Evolutionary conservation across 2,329 filamentous ascomycete species (phyloP).

Genomic region (Beauveria asiatica): DNA sequence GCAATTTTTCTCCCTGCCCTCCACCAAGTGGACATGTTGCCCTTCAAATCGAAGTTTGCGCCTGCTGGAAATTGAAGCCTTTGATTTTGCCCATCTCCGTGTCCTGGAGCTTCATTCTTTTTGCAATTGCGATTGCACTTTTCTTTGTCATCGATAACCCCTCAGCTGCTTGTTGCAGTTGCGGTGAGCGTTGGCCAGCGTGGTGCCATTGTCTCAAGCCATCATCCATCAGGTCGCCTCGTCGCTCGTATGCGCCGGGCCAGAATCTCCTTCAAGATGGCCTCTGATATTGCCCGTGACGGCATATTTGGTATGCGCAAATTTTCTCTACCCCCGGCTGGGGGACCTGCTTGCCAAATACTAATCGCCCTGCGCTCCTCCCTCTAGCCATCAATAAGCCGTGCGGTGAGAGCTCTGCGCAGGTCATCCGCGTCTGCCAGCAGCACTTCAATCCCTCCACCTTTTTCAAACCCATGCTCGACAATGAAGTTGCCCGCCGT

Average conservation of each 20-base stretch:
- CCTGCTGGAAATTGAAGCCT: not conserved
- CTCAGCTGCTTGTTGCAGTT: not conserved
- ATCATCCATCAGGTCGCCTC: not conserved
- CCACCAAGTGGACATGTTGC: not conserved
- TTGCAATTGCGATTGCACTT: not conserved
- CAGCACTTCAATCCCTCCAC: constrained; percentile 71
- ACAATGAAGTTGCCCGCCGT: constrained; percentile 49
- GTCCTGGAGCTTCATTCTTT: not conserved
- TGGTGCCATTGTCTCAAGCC: not conserved
- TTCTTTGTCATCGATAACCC: not conserved
- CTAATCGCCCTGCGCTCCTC: not conserved
- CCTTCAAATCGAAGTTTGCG: not conserved
- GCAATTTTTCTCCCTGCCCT: not conserved
- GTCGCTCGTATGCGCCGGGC: constrained; percentile 22
- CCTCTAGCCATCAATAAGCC: constrained; percentile 84
- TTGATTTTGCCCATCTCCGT: not conserved
- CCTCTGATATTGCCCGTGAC: constrained; percentile 43
- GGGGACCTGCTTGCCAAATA: not conserved
- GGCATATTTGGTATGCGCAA: constrained; percentile 47
- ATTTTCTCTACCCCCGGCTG: not conserved
- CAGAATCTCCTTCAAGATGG: constrained; percentile 39
- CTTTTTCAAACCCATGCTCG: constrained; percentile 71
- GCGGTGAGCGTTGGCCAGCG: not conserved
- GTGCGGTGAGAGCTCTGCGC: constrained; percentile 74
- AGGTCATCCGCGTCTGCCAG: constrained; percentile 84